Conservation (phyloP, 2,329 filamentous ascomycete genomes). For the Fusarium sp. region DNA sequence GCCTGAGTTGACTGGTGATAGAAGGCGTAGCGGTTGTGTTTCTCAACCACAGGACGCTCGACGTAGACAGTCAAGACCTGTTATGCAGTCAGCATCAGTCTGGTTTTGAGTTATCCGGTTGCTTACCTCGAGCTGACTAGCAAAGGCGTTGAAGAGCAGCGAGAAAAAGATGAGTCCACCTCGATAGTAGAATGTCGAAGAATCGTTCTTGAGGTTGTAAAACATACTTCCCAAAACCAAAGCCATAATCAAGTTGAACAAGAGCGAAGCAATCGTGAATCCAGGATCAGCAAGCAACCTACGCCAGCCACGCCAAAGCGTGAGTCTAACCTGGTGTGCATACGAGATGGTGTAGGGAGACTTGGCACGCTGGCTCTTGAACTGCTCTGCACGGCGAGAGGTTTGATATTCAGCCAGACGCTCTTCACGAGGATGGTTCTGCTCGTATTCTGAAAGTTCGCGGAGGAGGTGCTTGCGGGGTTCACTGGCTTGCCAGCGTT, state of each 20-base stretch:
- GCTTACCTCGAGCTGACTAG: constrained; percentile 48
- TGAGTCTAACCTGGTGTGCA: constrained; percentile 57
- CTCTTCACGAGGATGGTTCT: constrained; percentile 30
- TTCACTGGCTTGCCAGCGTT: constrained; percentile 47
- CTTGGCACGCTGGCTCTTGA: constrained; percentile 53
- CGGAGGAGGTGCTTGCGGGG: constrained; percentile 44
- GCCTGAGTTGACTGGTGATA: constrained; percentile 50
- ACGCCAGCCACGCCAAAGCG: constrained; percentile 55
- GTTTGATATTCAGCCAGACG: constrained; percentile 37
- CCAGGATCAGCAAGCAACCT: constrained; percentile 55
- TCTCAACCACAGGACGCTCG: constrained; percentile 49
- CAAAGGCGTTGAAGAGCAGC: constrained; percentile 63
- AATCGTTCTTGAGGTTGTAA: constrained; percentile 57
- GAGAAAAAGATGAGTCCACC: constrained; percentile 64
- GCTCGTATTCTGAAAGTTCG: constrained; percentile 47
- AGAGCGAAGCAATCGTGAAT: constrained; percentile 54
- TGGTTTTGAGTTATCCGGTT: accelerated
- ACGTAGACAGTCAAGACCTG: constrained; percentile 48
- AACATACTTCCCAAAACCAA: constrained; percentile 67
- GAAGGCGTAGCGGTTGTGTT: constrained; percentile 50
- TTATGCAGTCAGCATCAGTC: background rate
- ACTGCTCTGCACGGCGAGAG: constrained; percentile 40
- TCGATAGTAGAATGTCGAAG: constrained; percentile 59
- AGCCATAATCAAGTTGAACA: constrained; percentile 60
- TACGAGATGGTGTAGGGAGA: constrained; percentile 63